Percentiles rank a stretch among this genome's conserved stretches.
Evolutionary conservation across 208 protist species (phyloP).

Genomic region (Giardia muris): DNA sequence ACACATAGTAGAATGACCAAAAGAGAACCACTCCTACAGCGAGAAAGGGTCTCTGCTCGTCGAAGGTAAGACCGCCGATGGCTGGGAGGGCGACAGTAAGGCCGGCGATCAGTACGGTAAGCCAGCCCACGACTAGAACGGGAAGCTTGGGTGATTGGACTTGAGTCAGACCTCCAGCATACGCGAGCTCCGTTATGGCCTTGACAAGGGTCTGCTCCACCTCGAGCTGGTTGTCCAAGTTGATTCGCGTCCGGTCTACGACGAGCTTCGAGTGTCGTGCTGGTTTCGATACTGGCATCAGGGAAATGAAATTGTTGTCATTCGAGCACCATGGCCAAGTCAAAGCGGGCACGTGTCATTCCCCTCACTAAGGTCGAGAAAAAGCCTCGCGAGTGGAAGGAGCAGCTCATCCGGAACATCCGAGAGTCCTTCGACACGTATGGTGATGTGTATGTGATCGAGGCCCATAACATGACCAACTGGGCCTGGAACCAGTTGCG

Average conservation of each 20-base stretch:
- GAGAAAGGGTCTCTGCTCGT: neutral
- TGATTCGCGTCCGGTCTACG: neutral
- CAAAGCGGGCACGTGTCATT: neutral
- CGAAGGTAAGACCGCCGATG: neutral
- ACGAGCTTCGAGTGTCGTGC: neutral
- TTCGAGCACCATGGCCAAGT: neutral
- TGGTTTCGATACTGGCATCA: too few relatives aligned
- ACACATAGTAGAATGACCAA: neutral
- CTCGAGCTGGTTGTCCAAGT: neutral
- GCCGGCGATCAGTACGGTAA: neutral
- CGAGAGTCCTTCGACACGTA: neutral
- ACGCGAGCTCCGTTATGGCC: neutral
- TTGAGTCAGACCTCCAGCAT: neutral
- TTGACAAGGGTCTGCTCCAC: neutral
- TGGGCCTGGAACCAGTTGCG: neutral
- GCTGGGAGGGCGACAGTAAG: neutral
- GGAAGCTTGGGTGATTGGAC: neutral
- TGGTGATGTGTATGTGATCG: neutral
- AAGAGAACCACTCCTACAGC: neutral
- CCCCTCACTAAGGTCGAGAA: slow-evolving; percentile 4
- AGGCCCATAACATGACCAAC: neutral
- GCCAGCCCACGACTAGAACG: neutral
- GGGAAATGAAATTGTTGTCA: too few relatives aligned
- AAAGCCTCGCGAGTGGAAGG: neutral
- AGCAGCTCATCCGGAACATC: neutral